Percentiles rank a stretch among this genome's conserved stretches.
phyloP scores from a whole-genome alignment of 768 basidiomycete genomes.

The Calvatia gigantea region DNA sequence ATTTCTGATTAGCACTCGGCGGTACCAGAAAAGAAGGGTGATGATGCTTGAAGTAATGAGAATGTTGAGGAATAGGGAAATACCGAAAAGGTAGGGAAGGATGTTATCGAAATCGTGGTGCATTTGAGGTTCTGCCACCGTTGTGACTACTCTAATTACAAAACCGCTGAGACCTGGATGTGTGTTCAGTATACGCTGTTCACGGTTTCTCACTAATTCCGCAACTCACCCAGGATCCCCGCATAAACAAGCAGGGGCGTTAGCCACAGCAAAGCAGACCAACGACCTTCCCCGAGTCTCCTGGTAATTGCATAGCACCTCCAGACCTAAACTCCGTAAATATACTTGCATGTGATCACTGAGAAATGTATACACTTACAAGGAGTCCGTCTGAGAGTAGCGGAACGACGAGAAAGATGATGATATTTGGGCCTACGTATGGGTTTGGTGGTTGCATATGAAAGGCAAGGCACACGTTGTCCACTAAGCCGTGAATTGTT shows the following conservation, averaged over 20 bases:
- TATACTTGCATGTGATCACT: too few species aligned
- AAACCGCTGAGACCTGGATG: too few species aligned
- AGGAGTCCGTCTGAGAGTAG: slow-evolving; percentile 1
- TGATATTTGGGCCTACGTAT: background rate
- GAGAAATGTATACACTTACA: background rate
- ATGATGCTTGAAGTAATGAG: too few species aligned
- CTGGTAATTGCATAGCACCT: background rate
- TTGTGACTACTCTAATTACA: too few species aligned
- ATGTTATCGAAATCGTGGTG: too few species aligned
- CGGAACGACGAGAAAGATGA: background rate
- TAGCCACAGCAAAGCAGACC: background rate
- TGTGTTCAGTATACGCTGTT: too few species aligned
- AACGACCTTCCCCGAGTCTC: background rate
- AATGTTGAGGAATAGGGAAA: too few species aligned
- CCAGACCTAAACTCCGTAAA: background rate
- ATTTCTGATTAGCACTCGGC: too few species aligned
- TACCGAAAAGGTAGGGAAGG: too few species aligned
- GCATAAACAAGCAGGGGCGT: background rate
- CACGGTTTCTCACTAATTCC: too few species aligned
- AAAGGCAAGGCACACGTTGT: background rate
- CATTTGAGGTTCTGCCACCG: too few species aligned
- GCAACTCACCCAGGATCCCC: background rate
- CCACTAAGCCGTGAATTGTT: background rate
- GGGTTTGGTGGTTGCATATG: slow-evolving; percentile 1
- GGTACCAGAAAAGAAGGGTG: too few species aligned